These are phyloP conservation scores for Tetraselmis chui DNA, from an alignment of 139 green algal genomes.

Conservation along the genomic window DNA sequence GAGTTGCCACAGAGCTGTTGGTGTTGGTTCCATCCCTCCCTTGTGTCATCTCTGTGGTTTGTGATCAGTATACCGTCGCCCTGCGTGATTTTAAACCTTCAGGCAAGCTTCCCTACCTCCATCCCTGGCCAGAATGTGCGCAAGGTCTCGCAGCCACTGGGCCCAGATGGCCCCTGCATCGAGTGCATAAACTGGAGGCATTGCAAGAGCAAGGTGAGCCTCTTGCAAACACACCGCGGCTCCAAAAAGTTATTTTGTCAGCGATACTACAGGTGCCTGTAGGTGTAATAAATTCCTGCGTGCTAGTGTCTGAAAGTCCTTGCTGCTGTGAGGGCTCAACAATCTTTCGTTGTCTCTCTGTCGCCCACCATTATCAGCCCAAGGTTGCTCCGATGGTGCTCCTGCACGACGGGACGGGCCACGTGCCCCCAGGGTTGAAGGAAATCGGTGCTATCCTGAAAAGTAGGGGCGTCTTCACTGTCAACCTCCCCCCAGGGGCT, in stretches of 20 bases:
- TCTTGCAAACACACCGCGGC: too few species aligned
- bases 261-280: too few species aligned
- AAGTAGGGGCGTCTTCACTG: background rate
- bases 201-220: background rate
- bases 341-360: too few species aligned
- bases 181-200: background rate
- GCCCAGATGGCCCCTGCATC: background rate
- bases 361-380: background rate
- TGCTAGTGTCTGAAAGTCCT: too few species aligned
- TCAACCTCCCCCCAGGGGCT: background rate
- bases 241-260: too few species aligned
- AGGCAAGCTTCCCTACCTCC: background rate
- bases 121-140: background rate
- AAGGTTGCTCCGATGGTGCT: background rate
- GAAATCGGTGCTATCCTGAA: background rate
- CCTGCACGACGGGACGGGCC: background rate
- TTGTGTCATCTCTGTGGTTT: too few species aligned
- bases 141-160: background rate
- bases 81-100: too few species aligned
- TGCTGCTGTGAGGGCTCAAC: too few species aligned
- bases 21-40: too few species aligned
- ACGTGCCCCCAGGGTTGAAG: background rate
- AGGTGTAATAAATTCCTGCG: too few species aligned
- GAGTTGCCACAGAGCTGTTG: too few species aligned
- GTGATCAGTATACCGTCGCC: too few species aligned